A percentile compares a stretch with the other conserved stretches of the same genome.
Conservation (phyloP, 306 rosid genomes). For the Crataegus laevigata region DNA sequence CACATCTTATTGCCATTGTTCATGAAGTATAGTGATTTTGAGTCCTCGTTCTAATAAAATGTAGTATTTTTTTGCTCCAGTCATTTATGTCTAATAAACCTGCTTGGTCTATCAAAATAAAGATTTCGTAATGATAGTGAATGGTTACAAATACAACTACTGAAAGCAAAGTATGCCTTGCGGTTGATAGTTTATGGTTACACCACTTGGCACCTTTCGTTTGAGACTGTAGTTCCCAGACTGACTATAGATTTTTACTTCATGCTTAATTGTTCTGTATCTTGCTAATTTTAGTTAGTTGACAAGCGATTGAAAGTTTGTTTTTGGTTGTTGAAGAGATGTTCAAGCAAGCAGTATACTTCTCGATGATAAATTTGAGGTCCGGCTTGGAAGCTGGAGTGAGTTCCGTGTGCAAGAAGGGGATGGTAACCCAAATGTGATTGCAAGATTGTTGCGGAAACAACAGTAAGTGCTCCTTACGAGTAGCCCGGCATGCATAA, state of each 20-base stretch:
- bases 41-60: not conserved
- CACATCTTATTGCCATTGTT: not conserved
- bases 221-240: not conserved
- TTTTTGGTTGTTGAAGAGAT: constrained; percentile 53
- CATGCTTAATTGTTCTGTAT: not conserved
- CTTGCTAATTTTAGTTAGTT: not conserved
- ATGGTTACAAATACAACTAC: not conserved
- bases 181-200: not conserved
- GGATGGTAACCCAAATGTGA: constrained; percentile 58
- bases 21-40: not conserved
- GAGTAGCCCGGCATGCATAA: not conserved
- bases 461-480: constrained; percentile 52
- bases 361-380: constrained; percentile 93
- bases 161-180: not conserved
- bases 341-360: constrained; percentile 94
- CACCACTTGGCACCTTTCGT: not conserved
- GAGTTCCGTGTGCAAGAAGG: constrained; percentile 61
- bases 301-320: constrained; percentile 10
- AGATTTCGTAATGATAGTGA: not conserved
- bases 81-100: not conserved
- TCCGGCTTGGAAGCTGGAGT: constrained; percentile 93
- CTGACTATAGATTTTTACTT: not conserved
- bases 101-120: not conserved
- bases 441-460: constrained; percentile 66
- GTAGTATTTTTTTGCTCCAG: not conserved